Evolutionary conservation across 163 green algal species (phyloP), one percentile per base, ranked within the genome.

Genomic region (Coccomyxa subellipsoidea): DNA sequence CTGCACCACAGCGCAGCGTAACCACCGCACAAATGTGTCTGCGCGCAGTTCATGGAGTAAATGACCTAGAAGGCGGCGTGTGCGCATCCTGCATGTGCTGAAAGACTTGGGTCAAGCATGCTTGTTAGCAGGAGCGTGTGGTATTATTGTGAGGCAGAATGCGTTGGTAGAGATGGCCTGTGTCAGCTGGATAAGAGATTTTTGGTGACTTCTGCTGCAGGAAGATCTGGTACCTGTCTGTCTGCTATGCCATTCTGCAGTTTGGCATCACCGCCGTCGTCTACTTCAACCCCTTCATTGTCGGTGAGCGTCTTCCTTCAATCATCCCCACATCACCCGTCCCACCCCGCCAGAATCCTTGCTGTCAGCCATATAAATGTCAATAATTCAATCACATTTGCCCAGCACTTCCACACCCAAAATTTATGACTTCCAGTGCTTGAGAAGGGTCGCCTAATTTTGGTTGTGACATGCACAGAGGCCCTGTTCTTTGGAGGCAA

Each of bases 221-320:
- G 72, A 39, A 79, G 72, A 38, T 79, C 72, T 79, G 72, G 72
- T 79, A 79, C 47, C 72, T 80, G 36, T 10, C 37, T 38, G 38
- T 80, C 37, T 37, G 29, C 4, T 80, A 80, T 8, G 39, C 39
- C 31, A 38, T 80, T 25, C 18, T 80, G 39, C 76, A 80, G 37
- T 80, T 59, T 3, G 34, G 31, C 76, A 80, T 80, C 76, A 69
- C 39, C 21, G 39, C 76, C 6, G n/a, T 80, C 38, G 76, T 80
- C 0, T 80, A 80, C 76, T 80, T 80, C 76, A 80, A 80, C 39
- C 76, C 76, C 32, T 27, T 77, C 27, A 38, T 77, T 77, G 32
- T 38, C 5, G 32, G 70, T 40, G 32, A 47, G 70, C 70, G 29
- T 15, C 66, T 36, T 8, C 23, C 66, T 31, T 18, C 21, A 73